Evolutionary conservation across 2,329 filamentous ascomycete species (phyloP).

Genomic region (Sporothrix humicola): DNA sequence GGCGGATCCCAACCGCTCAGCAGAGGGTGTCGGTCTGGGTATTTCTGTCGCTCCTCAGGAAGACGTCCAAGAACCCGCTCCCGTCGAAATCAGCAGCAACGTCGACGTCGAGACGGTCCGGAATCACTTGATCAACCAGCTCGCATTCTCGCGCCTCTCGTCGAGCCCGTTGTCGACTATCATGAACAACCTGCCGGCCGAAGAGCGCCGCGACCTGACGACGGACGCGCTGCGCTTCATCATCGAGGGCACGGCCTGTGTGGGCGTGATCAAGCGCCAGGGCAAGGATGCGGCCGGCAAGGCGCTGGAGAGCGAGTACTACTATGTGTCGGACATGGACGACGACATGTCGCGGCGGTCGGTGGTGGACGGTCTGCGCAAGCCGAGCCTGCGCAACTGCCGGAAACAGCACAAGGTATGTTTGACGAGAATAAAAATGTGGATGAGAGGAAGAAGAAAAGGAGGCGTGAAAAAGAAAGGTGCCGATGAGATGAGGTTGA

Average conservation of each 20-base stretch:
- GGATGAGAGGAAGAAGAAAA: neutral
- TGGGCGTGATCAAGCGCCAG: constrained; percentile 86
- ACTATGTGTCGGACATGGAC: constrained; percentile 90
- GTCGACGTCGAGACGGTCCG: constrained; percentile 59
- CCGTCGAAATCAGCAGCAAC: constrained; percentile 37
- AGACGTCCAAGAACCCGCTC: neutral
- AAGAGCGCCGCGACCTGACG: constrained; percentile 64
- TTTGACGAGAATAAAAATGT: constrained; percentile 29
- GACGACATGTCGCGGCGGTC: constrained; percentile 76
- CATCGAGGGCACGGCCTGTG: constrained; percentile 75
- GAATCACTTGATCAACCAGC: constrained; percentile 93
- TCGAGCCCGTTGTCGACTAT: constrained; percentile 91
- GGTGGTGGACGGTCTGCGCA: constrained; percentile 83
- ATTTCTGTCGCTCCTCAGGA: constrained; percentile 38
- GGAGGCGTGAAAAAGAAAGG: neutral
- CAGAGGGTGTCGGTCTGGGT: constrained; percentile 36
- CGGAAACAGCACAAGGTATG: constrained; percentile 96
- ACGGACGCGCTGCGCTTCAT: constrained; percentile 70
- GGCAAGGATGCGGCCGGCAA: constrained; percentile 97
- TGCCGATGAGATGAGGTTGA: neutral
- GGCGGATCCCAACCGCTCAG: constrained; percentile 21
- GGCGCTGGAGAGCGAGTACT: constrained; percentile 92
- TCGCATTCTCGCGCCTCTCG: constrained; percentile 90
- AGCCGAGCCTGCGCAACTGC: constrained; percentile 86
- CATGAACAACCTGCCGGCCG: constrained; percentile 78